A percentile compares a stretch with the other conserved stretches of the same genome.
These are phyloP conservation scores for Tylopilus sp. DNA, from an alignment of 1,284 basidiomycete species.

Conservation along the genomic window DNA sequence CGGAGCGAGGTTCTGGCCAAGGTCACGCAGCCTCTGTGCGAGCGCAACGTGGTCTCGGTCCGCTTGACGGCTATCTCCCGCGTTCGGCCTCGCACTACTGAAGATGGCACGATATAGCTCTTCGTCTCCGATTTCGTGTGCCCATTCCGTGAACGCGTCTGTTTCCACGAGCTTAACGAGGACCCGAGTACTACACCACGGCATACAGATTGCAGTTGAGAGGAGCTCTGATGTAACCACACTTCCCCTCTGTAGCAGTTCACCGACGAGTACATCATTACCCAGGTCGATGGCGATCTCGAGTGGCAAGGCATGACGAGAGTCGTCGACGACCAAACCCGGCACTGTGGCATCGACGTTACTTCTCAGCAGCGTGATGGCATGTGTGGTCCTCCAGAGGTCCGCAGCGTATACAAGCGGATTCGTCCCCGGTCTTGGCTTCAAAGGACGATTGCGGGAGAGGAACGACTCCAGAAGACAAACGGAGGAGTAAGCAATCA, in stretches of 20 bases:
- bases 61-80: not conserved
- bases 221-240: not conserved
- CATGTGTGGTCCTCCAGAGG: not conserved
- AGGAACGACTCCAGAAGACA: not conserved
- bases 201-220: not conserved
- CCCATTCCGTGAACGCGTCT: not conserved
- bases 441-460: not conserved
- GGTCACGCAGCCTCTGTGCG: not conserved
- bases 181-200: not conserved
- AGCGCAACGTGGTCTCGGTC: not conserved
- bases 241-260: not conserved
- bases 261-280: not conserved
- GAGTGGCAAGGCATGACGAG: not conserved
- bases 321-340: not conserved
- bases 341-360: not conserved
- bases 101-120: not conserved
- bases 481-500: not conserved
- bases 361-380: not conserved
- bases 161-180: not conserved
- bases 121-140: not conserved
- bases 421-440: not conserved
- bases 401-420: not conserved
- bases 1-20: not conserved
- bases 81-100: not conserved
- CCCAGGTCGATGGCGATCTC: not conserved